Evolutionary conservation across 2,329 filamentous ascomycete genomes (phyloP).

Genomic region (Tetracladium maxilliforme): DNA sequence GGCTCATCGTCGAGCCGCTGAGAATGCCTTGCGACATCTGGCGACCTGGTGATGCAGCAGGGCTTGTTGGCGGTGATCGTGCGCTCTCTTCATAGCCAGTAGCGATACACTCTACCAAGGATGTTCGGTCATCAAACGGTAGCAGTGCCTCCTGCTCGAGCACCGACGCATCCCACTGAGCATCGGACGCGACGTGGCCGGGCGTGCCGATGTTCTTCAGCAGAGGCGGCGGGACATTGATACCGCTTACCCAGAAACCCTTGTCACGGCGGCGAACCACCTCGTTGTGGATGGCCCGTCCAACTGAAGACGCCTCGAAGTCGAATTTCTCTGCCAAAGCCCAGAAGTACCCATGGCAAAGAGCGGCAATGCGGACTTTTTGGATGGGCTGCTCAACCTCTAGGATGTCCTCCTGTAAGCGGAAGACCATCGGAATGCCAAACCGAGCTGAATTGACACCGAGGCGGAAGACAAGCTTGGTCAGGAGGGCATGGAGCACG

Average conservation of each 20-base stretch:
- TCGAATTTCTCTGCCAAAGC: conserved; percentile 63
- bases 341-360: conserved; percentile 87
- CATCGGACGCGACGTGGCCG: conserved; percentile 24
- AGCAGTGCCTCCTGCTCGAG: conserved; percentile 49
- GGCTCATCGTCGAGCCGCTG: conserved; percentile 27
- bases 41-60: conserved; percentile 53
- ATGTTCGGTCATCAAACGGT: conserved; percentile 60
- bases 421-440: conserved; percentile 78
- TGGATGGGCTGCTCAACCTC: conserved; percentile 48
- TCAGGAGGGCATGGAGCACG: conserved; percentile 62
- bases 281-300: conserved; percentile 59
- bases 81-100: conserved; percentile 50
- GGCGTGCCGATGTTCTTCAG: conserved; percentile 46
- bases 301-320: conserved; percentile 55
- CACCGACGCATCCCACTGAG: conserved; percentile 29
- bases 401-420: conserved; percentile 72
- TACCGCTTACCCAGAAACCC: conserved; percentile 63
- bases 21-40: conserved; percentile 47
- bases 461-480: conserved; percentile 58
- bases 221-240: conserved; percentile 54
- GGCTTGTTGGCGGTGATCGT: conserved; percentile 52
- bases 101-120: conserved; percentile 62
- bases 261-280: conserved; percentile 60
- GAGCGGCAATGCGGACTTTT: conserved; percentile 67
- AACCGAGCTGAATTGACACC: conserved; percentile 70